Evolutionary conservation across 805 yeast species (phyloP), one percentile per base, ranked within the genome.

Genomic region (Wickerhamiella vanderwaltii): DNA sequence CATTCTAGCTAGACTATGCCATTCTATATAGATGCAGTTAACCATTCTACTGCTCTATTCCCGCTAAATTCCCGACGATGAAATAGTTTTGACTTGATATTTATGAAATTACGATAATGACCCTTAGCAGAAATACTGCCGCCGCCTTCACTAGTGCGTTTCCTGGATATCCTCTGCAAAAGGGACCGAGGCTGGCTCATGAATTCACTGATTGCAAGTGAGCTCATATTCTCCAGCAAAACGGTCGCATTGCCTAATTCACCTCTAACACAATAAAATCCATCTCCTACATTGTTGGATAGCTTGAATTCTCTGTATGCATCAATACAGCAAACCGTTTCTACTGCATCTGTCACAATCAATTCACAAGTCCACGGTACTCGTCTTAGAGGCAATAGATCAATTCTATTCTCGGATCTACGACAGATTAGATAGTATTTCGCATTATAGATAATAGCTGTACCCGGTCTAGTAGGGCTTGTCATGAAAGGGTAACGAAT

Each of bases 151-250:
- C n/a, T n/a, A n/a, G n/a, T n/a, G n/a, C n/a, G n/a, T n/a, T n/a
- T n/a, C n/a, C n/a, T n/a, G n/a, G n/a, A n/a, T n/a, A n/a, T n/a
- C n/a, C n/a, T n/a, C n/a, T n/a, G n/a, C n/a, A n/a, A n/a, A n/a
- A n/a, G n/a, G n/a, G n/a, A n/a, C n/a, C n/a, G n/a, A n/a, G n/a
- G n/a, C n/a, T n/a, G n/a, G n/a, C n/a, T n/a, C 35, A 31, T 31
- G n/a, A 22, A 23, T 15, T 91, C 61, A 60, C 75, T 39, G 93
- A 81, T 58, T 69, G 82, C 59, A 80, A 55, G 45, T 11, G 23
- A 19, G 33, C 24, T 15, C 20, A 13, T 24, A 24, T 17, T 29
- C 19, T 16, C 30, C 23, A 26, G 17, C 29, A 16, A n/a, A 41
- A 29, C 17, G 34, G 12, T 28, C 17, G 37, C 37, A 23, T 29